Base-by-base conservation (phyloP, 1,139 yeast species). In the Protomyces inundatus region DNA sequence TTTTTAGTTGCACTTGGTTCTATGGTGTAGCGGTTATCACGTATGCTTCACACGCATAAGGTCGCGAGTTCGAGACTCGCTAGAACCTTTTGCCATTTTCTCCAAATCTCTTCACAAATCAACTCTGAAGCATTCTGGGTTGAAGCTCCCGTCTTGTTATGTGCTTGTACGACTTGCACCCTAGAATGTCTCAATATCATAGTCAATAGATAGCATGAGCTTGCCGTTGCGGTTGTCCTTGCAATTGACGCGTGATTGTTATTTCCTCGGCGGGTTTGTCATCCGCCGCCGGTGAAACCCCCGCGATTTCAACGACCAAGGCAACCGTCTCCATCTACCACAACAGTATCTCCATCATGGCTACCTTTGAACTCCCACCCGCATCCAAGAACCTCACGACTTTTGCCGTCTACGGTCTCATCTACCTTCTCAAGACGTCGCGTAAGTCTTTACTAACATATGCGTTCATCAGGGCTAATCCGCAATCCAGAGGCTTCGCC, bases 11-110 rank as follows among this genome's bases (percentile, higher is more conserved):
- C 48, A 42, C n/a, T 42, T 42, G 48, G 48, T 42, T 42, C 48
- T 16, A 42, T 42, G 48, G 48, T 42, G 48, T 42, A 42, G 48
- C 48, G 48, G 48, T 42, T 42, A 42, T 42, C 48, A 42, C 48
- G 48, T 42, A 42, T 42, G 48, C 48, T 42, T 42, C 48, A 42
- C 48, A 42, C 48, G 48, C 48, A 42, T 42, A 42, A 42, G 48
- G 48, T 42, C 48, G 48, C 48, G 48, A 42, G 48, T 42, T 42
- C 48, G 48, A 42, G 48, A 42, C 48, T 42, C 48, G 48, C 48
- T 42, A 16, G 48, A 42, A 42, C 48, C 48, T 42, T 42, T 42
- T 42, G 23, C 23, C 23, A 23, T 42, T 1, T 6, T 6, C 10
- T 12, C 4, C 6, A 14, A 7, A 16, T 42, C 4, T 5, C 16